Evolutionary conservation across 805 yeast genomes (phyloP), one percentile per base, ranked within the genome.

Genomic region (Teunomyces gatunensis): DNA sequence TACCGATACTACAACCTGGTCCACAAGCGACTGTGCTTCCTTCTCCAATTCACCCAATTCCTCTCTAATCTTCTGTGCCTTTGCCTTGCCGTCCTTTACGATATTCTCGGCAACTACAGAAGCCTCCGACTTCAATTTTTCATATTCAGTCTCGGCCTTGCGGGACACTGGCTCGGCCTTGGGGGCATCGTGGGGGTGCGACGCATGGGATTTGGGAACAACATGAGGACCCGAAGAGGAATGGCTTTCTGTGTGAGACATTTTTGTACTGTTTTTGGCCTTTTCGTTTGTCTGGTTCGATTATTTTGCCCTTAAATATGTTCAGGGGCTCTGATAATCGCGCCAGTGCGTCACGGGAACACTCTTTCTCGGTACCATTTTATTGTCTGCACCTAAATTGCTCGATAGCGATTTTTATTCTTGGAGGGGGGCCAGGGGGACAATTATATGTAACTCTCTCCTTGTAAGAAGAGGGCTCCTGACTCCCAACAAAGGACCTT

Each of bases 71-170:
- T 41, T 17, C 21, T 37, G 30, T 12, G 48, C 48, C 27, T 45
- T 36, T 47, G 54, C 58, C 46, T 58, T 53, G 47, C 47, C 54
- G 42, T 59, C 46, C 47, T 56, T 44, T 42, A 52, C 50, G 33
- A 52, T 50, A n/a, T 59, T 56, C 17, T 59, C 49, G 25, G 58
- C 57, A 13, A 51, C 58, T 32, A 49, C 50, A 44, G 56, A 45
- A 35, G 58, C 57, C 35, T 60, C 54, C 46, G 56, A 45, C 52
- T 57, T 61, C 46, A 55, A 51, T 45, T 57, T 52, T 17, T 58
- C 58, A 34, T 60, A 57, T 23, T 61, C 61, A 36, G 56, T 48
- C 47, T 60, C 65, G 13, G 62, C 62, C 25, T 52, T 53, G 21
- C 46, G 46, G 9, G 66, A 62, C n/a, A 58, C 51, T 25, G 58